These are phyloP conservation scores for Calonectria fujianensis DNA, from an alignment of 2,329 filamentous ascomycete genomes.

Conservation along the genomic window DNA sequence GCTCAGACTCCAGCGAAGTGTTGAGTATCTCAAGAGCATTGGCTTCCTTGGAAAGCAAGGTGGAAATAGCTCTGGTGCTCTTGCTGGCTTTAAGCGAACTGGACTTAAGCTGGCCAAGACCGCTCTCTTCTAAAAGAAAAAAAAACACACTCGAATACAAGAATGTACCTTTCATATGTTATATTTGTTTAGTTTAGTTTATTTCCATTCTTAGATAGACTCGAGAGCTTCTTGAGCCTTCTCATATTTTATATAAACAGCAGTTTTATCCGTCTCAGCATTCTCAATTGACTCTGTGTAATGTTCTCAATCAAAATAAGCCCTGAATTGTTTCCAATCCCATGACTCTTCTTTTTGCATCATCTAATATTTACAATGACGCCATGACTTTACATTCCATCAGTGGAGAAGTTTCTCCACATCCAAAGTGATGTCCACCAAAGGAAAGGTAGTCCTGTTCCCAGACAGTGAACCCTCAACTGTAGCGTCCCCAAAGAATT, in stretches of 20 bases:
- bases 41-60: conserved; percentile 22
- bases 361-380: neutral
- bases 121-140: neutral
- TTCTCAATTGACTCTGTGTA: neutral
- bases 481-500: neutral
- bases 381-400: neutral
- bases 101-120: conserved; percentile 14
- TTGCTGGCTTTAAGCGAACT: conserved; percentile 14
- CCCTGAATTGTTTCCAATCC: neutral
- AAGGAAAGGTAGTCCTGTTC: neutral
- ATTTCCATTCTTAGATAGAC: neutral
- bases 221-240: neutral
- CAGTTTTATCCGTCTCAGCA: neutral
- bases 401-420: neutral
- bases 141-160: neutral
- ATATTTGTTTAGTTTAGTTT: neutral
- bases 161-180: neutral
- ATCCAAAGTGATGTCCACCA: neutral
- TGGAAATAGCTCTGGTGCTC: neutral
- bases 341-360: neutral
- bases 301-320: neutral
- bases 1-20: conserved; percentile 30
- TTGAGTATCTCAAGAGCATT: conserved; percentile 25
- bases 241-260: no score
- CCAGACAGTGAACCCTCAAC: neutral